Base-by-base conservation (phyloP, 2,329 filamentous ascomycete genomes). In the Cercospora sp. region DNA sequence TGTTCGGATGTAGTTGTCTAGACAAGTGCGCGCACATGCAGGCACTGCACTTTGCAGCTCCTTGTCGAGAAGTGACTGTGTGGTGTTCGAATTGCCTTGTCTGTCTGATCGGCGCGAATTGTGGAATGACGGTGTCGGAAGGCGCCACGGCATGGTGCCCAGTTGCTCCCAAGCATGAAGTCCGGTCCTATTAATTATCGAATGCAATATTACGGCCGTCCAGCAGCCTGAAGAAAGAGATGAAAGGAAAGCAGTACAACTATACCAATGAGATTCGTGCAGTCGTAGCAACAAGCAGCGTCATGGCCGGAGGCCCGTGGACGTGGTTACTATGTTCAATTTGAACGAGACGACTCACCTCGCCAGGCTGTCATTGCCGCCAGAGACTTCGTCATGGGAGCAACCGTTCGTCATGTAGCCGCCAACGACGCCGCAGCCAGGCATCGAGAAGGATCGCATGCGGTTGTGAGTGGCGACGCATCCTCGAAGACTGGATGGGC, bases 21-120 rank as follows among this genome's bases (percentile, higher is more conserved):
- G 64, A 61, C 77, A 79, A 23, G 70, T 31, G 30, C 74, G 70
- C 4, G 77, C 77, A 61, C 77, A 79, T 6, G 48, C 40, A 20
- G 77, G 76, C 12, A 78, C 69, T 9, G 67, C 63, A 33, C 60
- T 55, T 51, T 73, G 73, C 5, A 76, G 53, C 31, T 69, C 61
- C 48, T 65, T 26, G 40, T 73, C 70, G 31, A 75, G 30, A 28
- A 51, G 63, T 45, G 65, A 62, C 42, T 45, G 42, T 18, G 64
- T 42, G 16, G 65, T 60, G 30, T 48, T 63, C 23, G 66, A 62
- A 62, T 59, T 69, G 42, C 31, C 51, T 65, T 62, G 33, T 13
- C 57, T 28, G 28, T 53, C 13, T 55, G 36, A 28, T 64, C 40
- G 62, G n/a, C 36, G 61, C 36, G 12, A 23, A 23, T 57, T 53